These are phyloP conservation scores for Stemphylium lycopersici DNA, from an alignment of 2,329 filamentous ascomycete species.

Conservation along the genomic window DNA sequence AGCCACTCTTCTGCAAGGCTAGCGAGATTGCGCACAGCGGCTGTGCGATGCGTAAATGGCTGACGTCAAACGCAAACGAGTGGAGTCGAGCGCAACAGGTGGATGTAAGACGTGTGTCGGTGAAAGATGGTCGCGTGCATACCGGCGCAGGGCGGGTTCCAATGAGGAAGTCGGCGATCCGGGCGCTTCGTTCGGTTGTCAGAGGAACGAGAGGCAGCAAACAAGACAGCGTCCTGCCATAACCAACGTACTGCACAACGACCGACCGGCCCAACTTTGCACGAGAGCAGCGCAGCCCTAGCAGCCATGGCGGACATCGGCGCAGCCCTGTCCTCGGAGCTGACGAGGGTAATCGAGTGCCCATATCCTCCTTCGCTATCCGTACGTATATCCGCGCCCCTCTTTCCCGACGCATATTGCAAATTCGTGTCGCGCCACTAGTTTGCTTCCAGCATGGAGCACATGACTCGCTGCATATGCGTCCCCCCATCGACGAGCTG, in stretches of 20 bases:
- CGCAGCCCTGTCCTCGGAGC: conserved; percentile 47
- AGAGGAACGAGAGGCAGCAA: conserved; percentile 20
- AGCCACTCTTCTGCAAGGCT: conserved; percentile 6
- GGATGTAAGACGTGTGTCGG: background rate
- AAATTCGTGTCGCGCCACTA: conserved; percentile 18
- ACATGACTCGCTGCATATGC: conserved; percentile 33
- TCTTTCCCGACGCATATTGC: conserved; percentile 10
- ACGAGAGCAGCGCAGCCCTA: conserved; percentile 8
- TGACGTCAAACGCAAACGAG: conserved; percentile 12
- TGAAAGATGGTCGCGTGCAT: conserved; percentile 4
- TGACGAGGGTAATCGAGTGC: conserved; percentile 56
- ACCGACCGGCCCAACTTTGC: conserved; percentile 9
- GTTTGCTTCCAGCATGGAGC: conserved; percentile 4
- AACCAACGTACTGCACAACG: conserved; percentile 16
- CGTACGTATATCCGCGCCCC: conserved; percentile 42
- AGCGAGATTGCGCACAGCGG: conserved; percentile 3
- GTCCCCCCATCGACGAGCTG: conserved; percentile 23
- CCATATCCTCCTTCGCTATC: conserved; percentile 59
- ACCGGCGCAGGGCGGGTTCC: conserved; percentile 7
- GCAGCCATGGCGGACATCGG: conserved; percentile 24
- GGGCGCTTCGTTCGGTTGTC: conserved; percentile 17
- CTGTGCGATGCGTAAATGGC: conserved; percentile 9
- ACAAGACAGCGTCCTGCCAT: conserved; percentile 15
- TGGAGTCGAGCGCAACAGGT: background rate
- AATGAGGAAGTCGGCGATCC: conserved; percentile 17